A percentile compares a stretch with the other conserved stretches of the same genome.
Evolutionary conservation across 352 stramenopile species (phyloP).

Genomic region (Globisporangium acanthophoron): DNA sequence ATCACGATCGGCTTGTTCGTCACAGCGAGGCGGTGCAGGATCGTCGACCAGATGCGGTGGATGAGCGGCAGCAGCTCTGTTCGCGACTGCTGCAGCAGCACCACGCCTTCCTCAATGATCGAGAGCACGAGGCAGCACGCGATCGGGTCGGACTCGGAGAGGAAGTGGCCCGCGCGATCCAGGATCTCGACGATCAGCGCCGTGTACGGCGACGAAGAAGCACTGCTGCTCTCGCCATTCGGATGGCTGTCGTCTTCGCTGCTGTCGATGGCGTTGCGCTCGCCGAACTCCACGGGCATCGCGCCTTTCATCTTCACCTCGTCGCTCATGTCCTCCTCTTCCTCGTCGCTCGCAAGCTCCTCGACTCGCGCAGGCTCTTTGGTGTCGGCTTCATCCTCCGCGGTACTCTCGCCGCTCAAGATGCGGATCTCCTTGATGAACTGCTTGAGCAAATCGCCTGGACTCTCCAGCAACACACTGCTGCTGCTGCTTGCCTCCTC

Average conservation of each 20-base stretch:
- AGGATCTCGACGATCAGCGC: constrained; percentile 67
- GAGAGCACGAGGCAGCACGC: constrained; percentile 69
- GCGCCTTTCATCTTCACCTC: constrained; percentile 40
- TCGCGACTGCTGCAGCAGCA: constrained; percentile 30
- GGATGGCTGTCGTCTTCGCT: constrained; percentile 24
- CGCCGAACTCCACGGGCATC: constrained; percentile 66
- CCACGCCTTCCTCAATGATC: constrained; percentile 60
- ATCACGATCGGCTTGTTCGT: constrained; percentile 62
- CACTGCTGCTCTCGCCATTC: constrained; percentile 1
- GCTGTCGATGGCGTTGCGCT: constrained; percentile 17
- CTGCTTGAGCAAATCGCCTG: constrained; percentile 22
- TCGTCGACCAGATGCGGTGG: constrained; percentile 64
- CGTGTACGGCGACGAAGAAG: constrained; percentile 27
- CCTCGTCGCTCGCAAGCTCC: constrained; percentile 1
- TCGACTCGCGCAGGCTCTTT: not conserved
- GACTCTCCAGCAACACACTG: not conserved
- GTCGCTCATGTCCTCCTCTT: constrained; percentile 8
- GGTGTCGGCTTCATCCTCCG: constrained; percentile 16
- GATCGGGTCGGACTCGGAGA: constrained; percentile 59
- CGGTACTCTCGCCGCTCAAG: constrained; percentile 27
- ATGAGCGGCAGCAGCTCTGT: constrained; percentile 71
- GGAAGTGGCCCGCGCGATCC: constrained; percentile 71
- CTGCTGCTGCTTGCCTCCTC: not conserved
- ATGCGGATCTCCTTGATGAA: constrained; percentile 71
- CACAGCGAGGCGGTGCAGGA: constrained; percentile 52